Conservation (phyloP, 768 basidiomycete genomes). For the Tremella yokohamensis region DNA sequence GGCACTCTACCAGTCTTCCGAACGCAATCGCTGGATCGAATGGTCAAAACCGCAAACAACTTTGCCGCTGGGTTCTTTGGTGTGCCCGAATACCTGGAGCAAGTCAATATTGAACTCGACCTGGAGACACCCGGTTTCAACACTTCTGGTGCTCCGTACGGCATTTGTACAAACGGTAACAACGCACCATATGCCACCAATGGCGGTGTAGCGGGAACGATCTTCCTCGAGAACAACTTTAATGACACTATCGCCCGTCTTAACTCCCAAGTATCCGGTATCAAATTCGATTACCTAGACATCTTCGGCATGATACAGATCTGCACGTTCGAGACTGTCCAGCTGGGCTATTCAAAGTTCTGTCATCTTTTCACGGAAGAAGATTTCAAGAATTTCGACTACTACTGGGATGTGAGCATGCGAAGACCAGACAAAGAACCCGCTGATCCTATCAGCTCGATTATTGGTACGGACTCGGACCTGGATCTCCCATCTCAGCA, state of each 20-base stretch:
- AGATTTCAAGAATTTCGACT: conserved; percentile 46
- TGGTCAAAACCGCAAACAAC: conserved; percentile 58
- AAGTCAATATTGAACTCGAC: conserved; percentile 43
- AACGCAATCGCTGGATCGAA: conserved; percentile 58
- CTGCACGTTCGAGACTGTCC: conserved; percentile 49
- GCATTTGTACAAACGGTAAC: conserved; percentile 35
- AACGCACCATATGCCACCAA: conserved; percentile 24
- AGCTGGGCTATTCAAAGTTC: conserved; percentile 47
- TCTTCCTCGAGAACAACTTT: conserved; percentile 30
- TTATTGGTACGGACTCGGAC: conserved; percentile 44
- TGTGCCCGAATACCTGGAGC: conserved; percentile 55
- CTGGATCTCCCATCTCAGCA: conserved; percentile 46
- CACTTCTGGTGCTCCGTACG: conserved; percentile 47
- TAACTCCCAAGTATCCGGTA: conserved; percentile 24
- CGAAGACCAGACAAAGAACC: background rate
- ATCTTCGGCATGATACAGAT: conserved; percentile 47
- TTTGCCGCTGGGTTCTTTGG: conserved; percentile 60
- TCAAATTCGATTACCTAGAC: conserved; percentile 39
- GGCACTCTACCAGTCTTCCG: conserved; percentile 57
- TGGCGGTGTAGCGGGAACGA: conserved; percentile 29
- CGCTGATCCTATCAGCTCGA: conserved; percentile 22
- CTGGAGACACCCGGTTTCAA: conserved; percentile 45
- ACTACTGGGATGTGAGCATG: conserved; percentile 9
- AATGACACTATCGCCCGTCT: conserved; percentile 32
- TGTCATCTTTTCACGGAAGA: conserved; percentile 50